Evolutionary conservation across 768 basidiomycete species (phyloP), one percentile per base, ranked within the genome.

Genomic region (Leccinum ochraceum): DNA sequence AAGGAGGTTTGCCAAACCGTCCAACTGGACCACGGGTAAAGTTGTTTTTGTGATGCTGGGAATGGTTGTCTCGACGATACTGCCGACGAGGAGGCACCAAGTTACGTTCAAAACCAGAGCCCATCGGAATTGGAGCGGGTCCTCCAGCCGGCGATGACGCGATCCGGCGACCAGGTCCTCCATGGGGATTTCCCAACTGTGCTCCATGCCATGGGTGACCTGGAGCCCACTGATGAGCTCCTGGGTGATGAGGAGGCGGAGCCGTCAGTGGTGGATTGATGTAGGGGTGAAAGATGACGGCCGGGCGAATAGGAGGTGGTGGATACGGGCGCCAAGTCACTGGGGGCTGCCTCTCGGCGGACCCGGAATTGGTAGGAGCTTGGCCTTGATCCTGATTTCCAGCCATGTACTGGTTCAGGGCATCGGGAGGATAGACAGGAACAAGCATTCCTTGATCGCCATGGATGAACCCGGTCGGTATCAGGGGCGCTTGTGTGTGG

Each of bases 371-470:
- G 42, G 56, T 53, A 48, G 63, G 67, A 56, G 37, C 48, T 28
- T 67, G 63, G 16, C 36, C 64, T n/a, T 64, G 68, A 28, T 70
- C 63, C 60, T 77, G 78, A 59, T 72, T 74, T 53, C 77, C 75
- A 24, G 85, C 70, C 83, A 90, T 85, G 65, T 90, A 90, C 56
- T 84, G 83, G 63, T 88, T 83, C 28, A 90, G 79, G 2, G 85
- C 88, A 51, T 90, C 89, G 3, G 85, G 85, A 26, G 81, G 82
- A 68, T 91, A 90, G 34, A 89, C 81, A 24, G 89, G 82, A 46
- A 89, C 82, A 30, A 90, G 77, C n/a, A 83, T 83, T 5, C 89
- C 88, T 54, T 87, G 86, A 58, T 89, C 86, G 57, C 86, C 85
- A 61, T 89, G 87, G 56, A 88, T 83, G 67, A 90, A 91, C 2